A percentile compares a stretch with the other conserved stretches of the same genome.
These are phyloP conservation scores for Spathaspora hagerdaliae DNA, from an alignment of 805 yeast species.

Conservation along the genomic window DNA sequence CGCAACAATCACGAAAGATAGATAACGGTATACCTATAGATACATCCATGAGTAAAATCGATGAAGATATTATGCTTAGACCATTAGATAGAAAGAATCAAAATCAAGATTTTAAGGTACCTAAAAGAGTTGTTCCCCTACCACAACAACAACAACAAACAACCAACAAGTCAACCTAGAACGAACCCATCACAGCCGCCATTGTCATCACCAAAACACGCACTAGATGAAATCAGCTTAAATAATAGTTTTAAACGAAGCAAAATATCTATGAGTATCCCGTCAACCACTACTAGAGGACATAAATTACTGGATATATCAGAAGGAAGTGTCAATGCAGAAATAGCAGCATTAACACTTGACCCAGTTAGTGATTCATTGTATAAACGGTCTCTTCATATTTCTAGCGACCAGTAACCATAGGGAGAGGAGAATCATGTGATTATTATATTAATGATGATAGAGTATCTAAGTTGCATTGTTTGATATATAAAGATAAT, in stretches of 20 bases:
- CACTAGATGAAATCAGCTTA: neutral
- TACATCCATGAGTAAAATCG: conserved; percentile 36
- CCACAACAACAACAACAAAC: conserved; percentile 35
- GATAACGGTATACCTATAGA: conserved; percentile 34
- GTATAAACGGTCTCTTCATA: conserved; percentile 43
- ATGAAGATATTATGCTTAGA: conserved; percentile 41
- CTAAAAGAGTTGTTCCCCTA: conserved; percentile 40
- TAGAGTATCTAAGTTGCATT: conserved; percentile 81
- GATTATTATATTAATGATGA: conserved; percentile 64
- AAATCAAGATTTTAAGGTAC: conserved; percentile 36
- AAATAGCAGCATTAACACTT: conserved; percentile 62
- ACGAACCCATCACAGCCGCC: neutral
- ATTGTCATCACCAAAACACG: neutral
- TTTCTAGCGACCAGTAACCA: conserved; percentile 67
- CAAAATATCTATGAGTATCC: neutral
- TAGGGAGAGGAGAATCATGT: conserved; percentile 70
- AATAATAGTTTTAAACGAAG: neutral
- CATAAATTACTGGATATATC: neutral
- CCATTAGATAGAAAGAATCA: conserved; percentile 30
- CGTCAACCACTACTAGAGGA: neutral
- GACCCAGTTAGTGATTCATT: conserved; percentile 47
- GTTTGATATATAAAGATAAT: conserved; percentile 54
- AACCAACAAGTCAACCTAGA: conserved; percentile 1
- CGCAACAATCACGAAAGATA: conserved; percentile 53
- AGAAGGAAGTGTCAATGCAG: conserved; percentile 27